Percentiles rank a stretch among this genome's conserved stretches.
These are phyloP conservation scores for Pterocarpus macrocarpus DNA, from an alignment of 306 rosid species.

Conservation along the genomic window DNA sequence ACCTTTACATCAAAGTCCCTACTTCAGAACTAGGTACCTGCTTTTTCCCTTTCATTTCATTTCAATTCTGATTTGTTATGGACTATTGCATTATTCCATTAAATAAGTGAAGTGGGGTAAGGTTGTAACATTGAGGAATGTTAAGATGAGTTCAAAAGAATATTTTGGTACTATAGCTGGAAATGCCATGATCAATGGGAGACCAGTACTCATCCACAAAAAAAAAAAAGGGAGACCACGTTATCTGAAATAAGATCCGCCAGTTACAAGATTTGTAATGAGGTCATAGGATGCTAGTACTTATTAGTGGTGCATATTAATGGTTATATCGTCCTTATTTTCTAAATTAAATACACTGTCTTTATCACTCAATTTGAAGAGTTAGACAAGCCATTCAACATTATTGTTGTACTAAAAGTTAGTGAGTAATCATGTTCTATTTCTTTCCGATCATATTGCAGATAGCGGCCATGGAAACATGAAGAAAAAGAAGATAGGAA, in stretches of 20 bases:
- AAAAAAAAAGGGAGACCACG: no score
- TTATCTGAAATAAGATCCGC: not conserved
- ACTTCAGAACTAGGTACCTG: constrained; percentile 49
- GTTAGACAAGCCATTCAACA: not conserved
- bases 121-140: no score
- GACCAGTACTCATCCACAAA: no score
- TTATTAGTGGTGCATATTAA: no score
- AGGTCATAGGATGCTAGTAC: no score
- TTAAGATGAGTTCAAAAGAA: no score
- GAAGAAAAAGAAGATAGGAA: not conserved
- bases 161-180: no score
- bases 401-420: not conserved
- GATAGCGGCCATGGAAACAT: constrained; percentile 12
- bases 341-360: not conserved
- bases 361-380: not conserved
- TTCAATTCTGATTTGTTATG: not conserved
- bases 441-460: not conserved
- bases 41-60: not conserved
- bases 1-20: constrained; percentile 44
- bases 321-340: not conserved
- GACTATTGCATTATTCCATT: not conserved
- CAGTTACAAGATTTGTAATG: not conserved
- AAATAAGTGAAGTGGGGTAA: no score
- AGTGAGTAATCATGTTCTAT: not conserved
- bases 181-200: no score